These are phyloP conservation scores for Oxytropis ochrocephala DNA, from an alignment of 306 rosid genomes.

Conservation along the genomic window DNA sequence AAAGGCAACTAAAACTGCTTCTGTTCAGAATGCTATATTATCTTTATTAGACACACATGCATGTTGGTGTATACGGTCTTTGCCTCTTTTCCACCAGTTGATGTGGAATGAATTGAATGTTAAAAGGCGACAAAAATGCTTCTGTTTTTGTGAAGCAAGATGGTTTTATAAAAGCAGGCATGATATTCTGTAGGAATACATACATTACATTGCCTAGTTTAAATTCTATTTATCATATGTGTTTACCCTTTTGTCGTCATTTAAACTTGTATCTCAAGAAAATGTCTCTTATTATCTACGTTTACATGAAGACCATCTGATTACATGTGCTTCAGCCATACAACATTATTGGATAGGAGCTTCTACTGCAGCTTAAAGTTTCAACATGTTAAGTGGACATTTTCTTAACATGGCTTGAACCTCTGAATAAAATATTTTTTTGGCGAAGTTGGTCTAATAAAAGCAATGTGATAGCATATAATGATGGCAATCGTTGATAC, in stretches of 20 bases:
- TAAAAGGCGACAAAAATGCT: background rate
- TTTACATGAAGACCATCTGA: background rate
- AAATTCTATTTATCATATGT: background rate
- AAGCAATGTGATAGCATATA: too few relatives aligned
- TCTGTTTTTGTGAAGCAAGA: constrained; percentile 7
- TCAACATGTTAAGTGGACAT: too few relatives aligned
- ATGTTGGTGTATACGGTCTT: background rate
- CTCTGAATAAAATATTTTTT: too few relatives aligned
- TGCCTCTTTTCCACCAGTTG: background rate
- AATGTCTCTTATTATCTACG: background rate
- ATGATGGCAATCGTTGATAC: too few relatives aligned
- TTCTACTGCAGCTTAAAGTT: background rate
- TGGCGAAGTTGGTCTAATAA: too few relatives aligned
- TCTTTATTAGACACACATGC: background rate
- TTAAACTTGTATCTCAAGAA: background rate
- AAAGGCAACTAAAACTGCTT: too few relatives aligned
- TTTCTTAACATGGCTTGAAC: too few relatives aligned
- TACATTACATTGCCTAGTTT: background rate
- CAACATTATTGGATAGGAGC: background rate
- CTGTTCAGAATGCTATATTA: background rate
- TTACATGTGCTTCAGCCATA: background rate
- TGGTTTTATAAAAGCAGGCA: constrained; percentile 1
- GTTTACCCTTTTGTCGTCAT: background rate
- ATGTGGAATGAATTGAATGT: background rate
- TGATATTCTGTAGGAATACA: background rate